Percentiles rank a stretch among this genome's conserved stretches.
Evolutionary conservation across 2,329 filamentous ascomycete species (phyloP).

Genomic region (Ophiostoma angusticollis): DNA sequence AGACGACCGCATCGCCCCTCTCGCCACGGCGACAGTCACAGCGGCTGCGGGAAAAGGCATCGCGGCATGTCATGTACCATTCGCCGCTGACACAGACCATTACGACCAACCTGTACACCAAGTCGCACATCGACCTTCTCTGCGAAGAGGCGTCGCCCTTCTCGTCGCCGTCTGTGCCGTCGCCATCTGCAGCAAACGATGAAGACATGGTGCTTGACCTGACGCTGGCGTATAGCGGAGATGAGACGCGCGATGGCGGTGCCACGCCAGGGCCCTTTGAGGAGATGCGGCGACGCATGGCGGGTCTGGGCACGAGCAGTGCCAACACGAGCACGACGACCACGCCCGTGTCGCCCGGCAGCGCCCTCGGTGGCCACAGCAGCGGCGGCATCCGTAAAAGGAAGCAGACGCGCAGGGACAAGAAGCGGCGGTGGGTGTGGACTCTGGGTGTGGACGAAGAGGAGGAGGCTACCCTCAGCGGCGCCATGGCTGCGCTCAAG

Average conservation of each 20-base stretch:
- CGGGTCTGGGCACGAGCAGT: constrained; percentile 29
- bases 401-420: constrained; percentile 44
- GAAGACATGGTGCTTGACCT: constrained; percentile 34
- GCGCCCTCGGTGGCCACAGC: constrained; percentile 28
- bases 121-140: constrained; percentile 51
- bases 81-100: constrained; percentile 52
- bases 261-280: constrained; percentile 51
- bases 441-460: constrained; percentile 45
- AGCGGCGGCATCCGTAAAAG: constrained; percentile 37
- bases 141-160: constrained; percentile 42
- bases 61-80: constrained; percentile 47
- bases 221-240: constrained; percentile 37
- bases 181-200: constrained; percentile 17
- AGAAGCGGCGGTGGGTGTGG: constrained; percentile 54
- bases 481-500: constrained; percentile 15
- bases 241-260: constrained; percentile 46
- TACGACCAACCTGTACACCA: constrained; percentile 47
- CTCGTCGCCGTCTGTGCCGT: constrained; percentile 23
- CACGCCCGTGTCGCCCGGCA: constrained; percentile 3
- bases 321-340: constrained; percentile 22
- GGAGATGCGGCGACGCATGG: constrained; percentile 47
- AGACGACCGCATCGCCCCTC: constrained; percentile 34
- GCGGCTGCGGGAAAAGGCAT: constrained; percentile 40
- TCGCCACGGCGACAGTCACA: constrained; percentile 42
- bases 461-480: constrained; percentile 27